These are phyloP conservation scores for Blastobotrys chiropterorum DNA, from an alignment of 805 yeast genomes.

Conservation along the genomic window DNA sequence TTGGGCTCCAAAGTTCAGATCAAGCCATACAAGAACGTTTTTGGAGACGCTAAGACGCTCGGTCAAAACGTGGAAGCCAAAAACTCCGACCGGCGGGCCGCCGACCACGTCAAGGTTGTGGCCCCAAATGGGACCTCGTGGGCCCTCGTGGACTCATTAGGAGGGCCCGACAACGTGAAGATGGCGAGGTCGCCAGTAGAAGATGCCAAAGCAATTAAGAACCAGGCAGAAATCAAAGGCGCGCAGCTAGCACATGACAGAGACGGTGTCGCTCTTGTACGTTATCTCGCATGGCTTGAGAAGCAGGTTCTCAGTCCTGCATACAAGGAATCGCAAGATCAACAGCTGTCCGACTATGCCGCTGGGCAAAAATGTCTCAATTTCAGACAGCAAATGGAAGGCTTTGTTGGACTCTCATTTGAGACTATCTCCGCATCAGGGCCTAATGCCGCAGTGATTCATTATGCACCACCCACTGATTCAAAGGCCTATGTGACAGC, in stretches of 20 bases:
- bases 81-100: slow-evolving; percentile 15
- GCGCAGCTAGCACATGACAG: slow-evolving; percentile 70
- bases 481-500: slow-evolving; percentile 58
- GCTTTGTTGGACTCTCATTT: slow-evolving; percentile 56
- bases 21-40: slow-evolving; percentile 51
- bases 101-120: slow-evolving; percentile 34
- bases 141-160: slow-evolving; percentile 54
- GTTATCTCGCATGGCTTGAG: slow-evolving; percentile 81
- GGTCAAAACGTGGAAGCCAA: slow-evolving; percentile 11
- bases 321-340: too few species aligned
- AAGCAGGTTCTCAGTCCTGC: slow-evolving; percentile 39
- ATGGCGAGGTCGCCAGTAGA: slow-evolving; percentile 55
- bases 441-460: slow-evolving; percentile 70
- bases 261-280: slow-evolving; percentile 72
- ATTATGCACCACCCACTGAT: slow-evolving; percentile 57
- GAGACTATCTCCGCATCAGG: slow-evolving; percentile 73
- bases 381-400: slow-evolving; percentile 33
- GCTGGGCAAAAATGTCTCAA: slow-evolving; percentile 50
- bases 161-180: slow-evolving; percentile 34
- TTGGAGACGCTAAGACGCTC: slow-evolving; percentile 42
- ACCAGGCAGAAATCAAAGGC: slow-evolving; percentile 62
- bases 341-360: slow-evolving; percentile 47
- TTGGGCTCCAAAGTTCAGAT: slow-evolving; percentile 42
- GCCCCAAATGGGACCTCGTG: slow-evolving; percentile 59
- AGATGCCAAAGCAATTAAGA: slow-evolving; percentile 69